phyloP scores from a whole-genome alignment of 352 stramenopile species.

The Pythium phragmitis region DNA sequence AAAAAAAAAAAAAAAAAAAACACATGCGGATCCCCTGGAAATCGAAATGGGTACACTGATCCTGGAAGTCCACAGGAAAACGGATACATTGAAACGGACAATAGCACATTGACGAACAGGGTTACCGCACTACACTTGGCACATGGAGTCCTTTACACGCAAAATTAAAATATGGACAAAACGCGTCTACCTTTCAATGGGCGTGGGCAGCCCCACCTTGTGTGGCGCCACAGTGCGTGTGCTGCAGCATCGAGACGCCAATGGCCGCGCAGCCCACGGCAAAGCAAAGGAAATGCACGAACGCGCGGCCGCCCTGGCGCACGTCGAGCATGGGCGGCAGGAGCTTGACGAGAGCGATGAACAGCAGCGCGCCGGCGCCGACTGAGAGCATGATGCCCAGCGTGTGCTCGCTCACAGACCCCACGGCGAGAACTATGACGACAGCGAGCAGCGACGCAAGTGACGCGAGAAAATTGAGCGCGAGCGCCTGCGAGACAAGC shows the following conservation, averaged over 20 bases:
- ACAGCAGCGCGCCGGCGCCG: conserved; percentile 24
- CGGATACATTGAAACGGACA: no score
- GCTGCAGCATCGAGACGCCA: conserved; percentile 14
- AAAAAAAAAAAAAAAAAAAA: no score
- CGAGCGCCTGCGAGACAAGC: conserved; percentile 26
- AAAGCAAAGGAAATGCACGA: conserved; percentile 15
- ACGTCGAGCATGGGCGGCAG: conserved; percentile 25
- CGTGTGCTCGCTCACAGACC: conserved; percentile 27
- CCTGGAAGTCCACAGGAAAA: no score
- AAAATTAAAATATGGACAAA: no score
- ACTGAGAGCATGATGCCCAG: conserved; percentile 32
- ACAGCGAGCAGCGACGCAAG: conserved; percentile 28
- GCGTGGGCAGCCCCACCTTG: neutral
- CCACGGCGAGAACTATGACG: conserved; percentile 23
- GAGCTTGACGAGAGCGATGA: conserved; percentile 29
- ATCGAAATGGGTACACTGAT: no score
- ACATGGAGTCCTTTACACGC: no score
- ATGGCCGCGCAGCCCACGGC: conserved; percentile 14
- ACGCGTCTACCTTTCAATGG: neutral
- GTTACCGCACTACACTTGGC: no score
- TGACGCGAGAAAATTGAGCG: conserved; percentile 30
- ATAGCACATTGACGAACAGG: no score
- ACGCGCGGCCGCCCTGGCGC: conserved; percentile 1
- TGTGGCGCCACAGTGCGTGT: conserved; percentile 11
- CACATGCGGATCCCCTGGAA: no score